Percentiles rank a stretch among this genome's conserved stretches.
Conservation (phyloP, 1,284 basidiomycete species). For the Somion occarium region DNA sequence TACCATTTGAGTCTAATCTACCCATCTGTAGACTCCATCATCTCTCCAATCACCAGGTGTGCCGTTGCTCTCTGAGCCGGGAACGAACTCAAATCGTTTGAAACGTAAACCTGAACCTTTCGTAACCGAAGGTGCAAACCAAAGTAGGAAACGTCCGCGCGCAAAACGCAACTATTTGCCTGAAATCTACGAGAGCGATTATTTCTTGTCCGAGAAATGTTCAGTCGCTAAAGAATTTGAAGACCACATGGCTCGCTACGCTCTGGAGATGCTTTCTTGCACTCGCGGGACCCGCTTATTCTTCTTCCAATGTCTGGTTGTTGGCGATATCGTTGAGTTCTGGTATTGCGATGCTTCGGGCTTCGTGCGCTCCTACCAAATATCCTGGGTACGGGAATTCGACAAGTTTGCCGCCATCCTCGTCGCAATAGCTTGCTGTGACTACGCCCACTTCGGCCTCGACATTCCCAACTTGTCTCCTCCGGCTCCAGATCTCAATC, state of each 20-base stretch:
- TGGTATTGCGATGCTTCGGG: conserved; percentile 9
- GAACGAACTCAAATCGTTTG: too few species aligned
- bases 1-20: too few species aligned
- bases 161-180: too few species aligned
- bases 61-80: too few species aligned
- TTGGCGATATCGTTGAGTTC: background rate
- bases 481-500: background rate
- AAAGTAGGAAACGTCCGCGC: too few species aligned
- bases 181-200: too few species aligned
- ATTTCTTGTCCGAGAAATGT: too few species aligned
- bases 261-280: background rate
- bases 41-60: too few species aligned
- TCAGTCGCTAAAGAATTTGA: too few species aligned
- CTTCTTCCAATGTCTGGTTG: background rate
- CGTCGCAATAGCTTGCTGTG: background rate
- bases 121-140: too few species aligned
- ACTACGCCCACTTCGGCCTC: background rate
- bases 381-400: conserved; percentile 3
- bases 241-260: background rate
- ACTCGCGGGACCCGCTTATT: background rate
- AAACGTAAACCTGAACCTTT: too few species aligned
- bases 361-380: background rate
- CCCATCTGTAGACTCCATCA: too few species aligned
- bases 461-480: background rate
- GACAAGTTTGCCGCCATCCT: conserved; percentile 7